Base-by-base conservation (phyloP, 192 early-diverging fungal genomes). In the Piromyces finnis region DNA sequence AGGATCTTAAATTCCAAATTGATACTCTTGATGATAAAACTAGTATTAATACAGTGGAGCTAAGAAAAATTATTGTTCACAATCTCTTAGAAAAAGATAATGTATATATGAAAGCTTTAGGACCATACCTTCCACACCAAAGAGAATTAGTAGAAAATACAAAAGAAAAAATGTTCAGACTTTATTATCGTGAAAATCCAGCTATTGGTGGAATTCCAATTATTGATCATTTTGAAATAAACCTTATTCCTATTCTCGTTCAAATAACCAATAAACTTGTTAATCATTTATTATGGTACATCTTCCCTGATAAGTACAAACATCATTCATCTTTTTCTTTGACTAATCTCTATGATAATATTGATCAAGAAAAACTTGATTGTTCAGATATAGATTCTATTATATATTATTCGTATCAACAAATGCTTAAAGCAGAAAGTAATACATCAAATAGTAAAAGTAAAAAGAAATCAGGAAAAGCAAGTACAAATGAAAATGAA, bases 151-250 rank as follows among this genome's bases (percentile, higher is more conserved):
- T 82, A 86, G 22, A 84, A 87, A 32, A 82, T 77, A 87, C 88
- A 29, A 87, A 91, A 18, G 90, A 97, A 77, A 97, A 95, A 84
- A 96, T 96, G 94, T 83, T 97, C 2, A 88, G 95, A 29, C 91
- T 96, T 22, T 92, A 92, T 82, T 92, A 92, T 89, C 68, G 86
- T 14, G 89, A 94, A 37, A 85, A 94, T 79, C 93, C 95, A 5
- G 93, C 96, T 0, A 94, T 98, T 2, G 96, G 92, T 30, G 96
- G 96, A 27, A 98, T 98, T 80, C 88, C 89, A 29, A 93, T 98
- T 22, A 91, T 98, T 68, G 94, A 95, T 81, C 93, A 95, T 41
- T 91, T 98, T 82, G 96, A 97, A 84, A 87, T 97, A 51, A 92
- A 95, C 79, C 84, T 98, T 79, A 91, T 88, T 79, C 96, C 96